Base-by-base conservation (phyloP, 495 filamentous ascomycete species). In the Penicillium coprophilum region DNA sequence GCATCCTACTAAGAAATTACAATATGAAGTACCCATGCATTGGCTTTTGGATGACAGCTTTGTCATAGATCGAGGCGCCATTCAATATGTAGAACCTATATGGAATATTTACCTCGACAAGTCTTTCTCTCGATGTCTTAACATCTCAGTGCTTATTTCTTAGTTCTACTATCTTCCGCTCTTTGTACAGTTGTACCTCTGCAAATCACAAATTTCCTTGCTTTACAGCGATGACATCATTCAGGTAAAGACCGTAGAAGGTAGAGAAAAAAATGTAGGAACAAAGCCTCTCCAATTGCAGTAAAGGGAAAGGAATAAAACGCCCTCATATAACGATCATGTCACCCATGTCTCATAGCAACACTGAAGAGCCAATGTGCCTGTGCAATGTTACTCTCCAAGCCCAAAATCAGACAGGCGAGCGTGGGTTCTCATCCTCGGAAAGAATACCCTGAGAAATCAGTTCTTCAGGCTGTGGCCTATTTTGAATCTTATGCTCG, bases 401-500 rank as follows among this genome's bases (percentile, higher is more conserved):
- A 11, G 27, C 17, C 2, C 11, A 19, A 15, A 7, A 21, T 60
- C 36, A 65, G 15, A 56, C 41, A 2, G 50, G 50, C 20, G 63
- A 66, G 53, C 66, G 66, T 8, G 78, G 73, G 61, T 80, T 73
- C 63, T 80, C 74, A 54, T 87, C 85, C 57, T 87, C 86, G 19
- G 78, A 76, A 49, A 91, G 72, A 46, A 96, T 90, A 3, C 91
- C 91, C 64, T 89, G 82, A 59, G 87, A 83, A 46, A 96, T 79
- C 46, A 96, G 70, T 31, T 87, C 80, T 54, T 91, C 88, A 5
- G 87, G 86, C 24, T 85, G 77, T 2, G 91, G 91, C 8, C 91
- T 80, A 53, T 86, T 79, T 65, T 85, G 78, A 54, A 96, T 82
- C 68, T 89, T 90, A 63, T 92, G 88, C 69, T 96, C 91, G 36